These are phyloP conservation scores for Scenedesmus sp. DNA, from an alignment of 163 green algal species.

Conservation along the genomic window DNA sequence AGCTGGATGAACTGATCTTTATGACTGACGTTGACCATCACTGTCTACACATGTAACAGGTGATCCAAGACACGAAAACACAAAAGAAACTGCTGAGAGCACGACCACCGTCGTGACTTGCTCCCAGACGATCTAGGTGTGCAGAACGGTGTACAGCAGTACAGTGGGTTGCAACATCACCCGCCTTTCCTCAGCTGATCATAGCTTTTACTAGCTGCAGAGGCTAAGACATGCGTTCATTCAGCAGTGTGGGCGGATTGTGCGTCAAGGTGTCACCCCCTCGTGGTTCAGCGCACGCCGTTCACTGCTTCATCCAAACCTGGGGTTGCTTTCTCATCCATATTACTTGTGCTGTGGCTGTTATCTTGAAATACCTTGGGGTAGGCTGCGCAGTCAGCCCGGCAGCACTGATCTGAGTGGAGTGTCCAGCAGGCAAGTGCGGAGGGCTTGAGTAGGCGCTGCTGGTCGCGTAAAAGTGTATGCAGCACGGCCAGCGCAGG, in stretches of 20 bases:
- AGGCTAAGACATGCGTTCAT: neutral
- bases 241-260: neutral
- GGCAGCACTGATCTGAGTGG: slow-evolving; percentile 13
- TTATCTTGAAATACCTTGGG: neutral
- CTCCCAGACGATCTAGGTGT: neutral
- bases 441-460: neutral
- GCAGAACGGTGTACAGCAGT: neutral
- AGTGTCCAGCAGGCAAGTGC: slow-evolving; percentile 10
- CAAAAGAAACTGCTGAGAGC: too few relatives aligned
- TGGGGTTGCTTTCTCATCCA: neutral
- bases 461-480: neutral
- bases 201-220: neutral
- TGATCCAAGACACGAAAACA: too few relatives aligned
- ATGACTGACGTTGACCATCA: too few relatives aligned
- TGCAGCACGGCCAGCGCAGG: neutral
- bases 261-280: neutral
- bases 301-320: neutral
- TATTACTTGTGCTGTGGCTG: neutral
- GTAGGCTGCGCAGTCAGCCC: slow-evolving; percentile 10
- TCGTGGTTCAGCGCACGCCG: slow-evolving; percentile 12
- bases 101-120: too few relatives aligned
- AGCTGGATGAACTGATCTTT: too few relatives aligned
- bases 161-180: neutral
- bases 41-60: too few relatives aligned
- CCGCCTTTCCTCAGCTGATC: neutral